Conservation (phyloP, 805 yeast species). For the Hanseniaspora vineae region DNA sequence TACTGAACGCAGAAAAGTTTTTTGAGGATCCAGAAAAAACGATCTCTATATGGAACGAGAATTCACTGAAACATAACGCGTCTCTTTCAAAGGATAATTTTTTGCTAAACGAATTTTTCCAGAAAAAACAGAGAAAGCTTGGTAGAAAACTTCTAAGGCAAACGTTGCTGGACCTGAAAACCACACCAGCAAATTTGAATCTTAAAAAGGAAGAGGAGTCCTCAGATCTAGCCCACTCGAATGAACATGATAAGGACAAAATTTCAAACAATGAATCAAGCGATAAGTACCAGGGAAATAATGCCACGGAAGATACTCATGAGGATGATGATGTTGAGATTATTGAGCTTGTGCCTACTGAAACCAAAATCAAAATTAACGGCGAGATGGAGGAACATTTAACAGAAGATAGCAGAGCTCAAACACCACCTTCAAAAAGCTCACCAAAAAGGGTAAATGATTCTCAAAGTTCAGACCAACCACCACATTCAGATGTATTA, state of each 20-base stretch:
- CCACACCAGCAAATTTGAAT: conserved; percentile 6
- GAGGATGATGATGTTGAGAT: conserved; percentile 21
- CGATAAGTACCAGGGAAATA: background rate
- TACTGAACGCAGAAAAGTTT: conserved; percentile 55
- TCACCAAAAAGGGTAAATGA: too few relatives aligned
- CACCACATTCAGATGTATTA: too few relatives aligned
- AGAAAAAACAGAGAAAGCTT: conserved; percentile 13
- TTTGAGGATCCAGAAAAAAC: conserved; percentile 37
- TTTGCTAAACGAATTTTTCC: conserved; percentile 17
- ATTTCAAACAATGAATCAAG: too few relatives aligned
- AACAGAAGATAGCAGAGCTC: background rate
- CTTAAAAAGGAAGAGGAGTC: conserved; percentile 4
- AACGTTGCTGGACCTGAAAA: conserved; percentile 10
- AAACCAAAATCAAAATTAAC: background rate
- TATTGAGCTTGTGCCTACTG: conserved; percentile 8
- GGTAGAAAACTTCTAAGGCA: conserved; percentile 18
- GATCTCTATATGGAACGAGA: conserved; percentile 33
- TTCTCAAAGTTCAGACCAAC: too few relatives aligned
- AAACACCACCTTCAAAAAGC: background rate
- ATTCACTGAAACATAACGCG: conserved; percentile 2
- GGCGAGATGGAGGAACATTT: too few relatives aligned
- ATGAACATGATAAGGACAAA: too few relatives aligned
- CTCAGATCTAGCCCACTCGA: background rate
- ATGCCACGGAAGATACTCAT: conserved; percentile 1
- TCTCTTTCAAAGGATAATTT: background rate